Evolutionary conservation across 371 early-diverging fungal genomes (phyloP).

Genomic region (Actinomucor elegans): DNA sequence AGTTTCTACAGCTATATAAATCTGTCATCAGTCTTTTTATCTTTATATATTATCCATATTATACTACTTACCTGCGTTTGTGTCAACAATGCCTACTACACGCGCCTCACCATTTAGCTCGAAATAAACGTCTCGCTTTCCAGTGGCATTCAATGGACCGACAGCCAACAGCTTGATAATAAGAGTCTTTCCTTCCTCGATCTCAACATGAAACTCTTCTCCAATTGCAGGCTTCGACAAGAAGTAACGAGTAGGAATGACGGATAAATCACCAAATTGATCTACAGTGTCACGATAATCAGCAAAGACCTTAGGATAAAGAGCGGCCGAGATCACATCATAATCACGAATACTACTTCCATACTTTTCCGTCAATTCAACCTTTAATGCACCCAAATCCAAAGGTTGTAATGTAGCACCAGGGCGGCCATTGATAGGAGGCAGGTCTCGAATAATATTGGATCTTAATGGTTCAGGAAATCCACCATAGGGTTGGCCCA

Average conservation of each 20-base stretch:
- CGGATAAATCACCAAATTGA: conserved; percentile 82
- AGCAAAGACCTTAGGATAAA: conserved; percentile 94
- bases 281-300: conserved; percentile 75
- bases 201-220: conserved; percentile 85
- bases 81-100: conserved; percentile 73
- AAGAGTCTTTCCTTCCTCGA: conserved; percentile 88
- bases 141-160: conserved; percentile 76
- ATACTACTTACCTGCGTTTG: conserved; percentile 29
- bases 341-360: conserved; percentile 77
- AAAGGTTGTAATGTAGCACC: conserved; percentile 80
- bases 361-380: conserved; percentile 75
- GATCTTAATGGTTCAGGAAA: conserved; percentile 90
- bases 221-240: conserved; percentile 80
- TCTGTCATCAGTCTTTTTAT: too few species aligned
- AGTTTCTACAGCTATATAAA: conserved; percentile 52
- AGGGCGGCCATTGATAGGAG: conserved; percentile 83
- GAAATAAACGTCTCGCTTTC: conserved; percentile 93
- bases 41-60: too few species aligned
- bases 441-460: conserved; percentile 75
- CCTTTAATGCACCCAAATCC: conserved; percentile 74
- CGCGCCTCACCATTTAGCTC: conserved; percentile 93
- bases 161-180: conserved; percentile 90
- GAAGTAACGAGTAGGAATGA: conserved; percentile 90
- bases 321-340: conserved; percentile 84
- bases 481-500: conserved; percentile 93